Conservation (phyloP, 441 rosid species). For the Aquilaria agallochum region DNA sequence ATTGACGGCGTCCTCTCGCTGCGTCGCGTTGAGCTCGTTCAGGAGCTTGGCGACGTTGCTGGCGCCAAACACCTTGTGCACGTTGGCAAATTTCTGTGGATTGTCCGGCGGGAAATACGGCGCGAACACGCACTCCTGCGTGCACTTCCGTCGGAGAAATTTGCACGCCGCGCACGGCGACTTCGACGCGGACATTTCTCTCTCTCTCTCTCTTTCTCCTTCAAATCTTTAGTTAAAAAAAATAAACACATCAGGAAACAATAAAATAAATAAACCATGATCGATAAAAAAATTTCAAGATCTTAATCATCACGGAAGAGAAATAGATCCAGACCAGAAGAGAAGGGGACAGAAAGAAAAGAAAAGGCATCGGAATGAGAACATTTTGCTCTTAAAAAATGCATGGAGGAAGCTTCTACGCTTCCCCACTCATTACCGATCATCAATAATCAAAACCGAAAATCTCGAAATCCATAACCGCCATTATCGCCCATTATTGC, state of each 20-base stretch:
- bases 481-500: neutral
- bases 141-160: slow-evolving; percentile 74
- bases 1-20: slow-evolving; percentile 86
- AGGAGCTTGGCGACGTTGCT: slow-evolving; percentile 85
- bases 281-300: neutral
- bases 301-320: neutral
- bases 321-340: slow-evolving; percentile 11
- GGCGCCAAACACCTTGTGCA: slow-evolving; percentile 87
- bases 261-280: neutral
- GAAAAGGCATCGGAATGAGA: slow-evolving; percentile 23
- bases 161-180: slow-evolving; percentile 98
- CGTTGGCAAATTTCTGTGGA: slow-evolving; percentile 69
- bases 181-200: slow-evolving; percentile 60
- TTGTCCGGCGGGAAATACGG: slow-evolving; percentile 95
- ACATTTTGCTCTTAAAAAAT: slow-evolving; percentile 10
- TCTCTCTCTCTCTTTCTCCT: neutral
- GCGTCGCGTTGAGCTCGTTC: slow-evolving; percentile 54
- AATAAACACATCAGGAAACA: slow-evolving; percentile 2
- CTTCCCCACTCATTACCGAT: slow-evolving; percentile 13
- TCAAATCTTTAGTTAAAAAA: slow-evolving; percentile 5
- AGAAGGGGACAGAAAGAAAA: slow-evolving; percentile 26
- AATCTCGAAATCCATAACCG: slow-evolving; percentile 2
- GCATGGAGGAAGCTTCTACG: slow-evolving; percentile 22
- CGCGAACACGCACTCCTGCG: slow-evolving; percentile 87
- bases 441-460: neutral